Evolutionary conservation across 306 rosid genomes (phyloP).

Genomic region (Begonia masoniana): DNA sequence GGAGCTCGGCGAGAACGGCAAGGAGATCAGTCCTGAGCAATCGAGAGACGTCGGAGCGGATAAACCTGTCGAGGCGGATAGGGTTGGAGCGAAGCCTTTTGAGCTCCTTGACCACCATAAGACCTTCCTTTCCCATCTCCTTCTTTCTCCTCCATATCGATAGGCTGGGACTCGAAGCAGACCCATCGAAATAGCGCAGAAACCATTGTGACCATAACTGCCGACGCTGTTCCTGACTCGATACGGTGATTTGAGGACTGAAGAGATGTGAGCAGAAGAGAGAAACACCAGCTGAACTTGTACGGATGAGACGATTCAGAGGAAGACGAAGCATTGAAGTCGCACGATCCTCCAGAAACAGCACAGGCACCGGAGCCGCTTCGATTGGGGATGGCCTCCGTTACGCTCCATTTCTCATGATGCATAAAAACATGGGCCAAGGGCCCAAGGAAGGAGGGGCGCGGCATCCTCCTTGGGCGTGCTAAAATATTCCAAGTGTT

Average conservation of each 20-base stretch:
- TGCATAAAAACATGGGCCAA: no score
- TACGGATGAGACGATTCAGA: conserved; percentile 3
- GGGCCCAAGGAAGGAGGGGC: no score
- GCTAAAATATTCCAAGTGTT: no score
- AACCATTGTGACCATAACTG: background rate
- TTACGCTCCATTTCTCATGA: no score
- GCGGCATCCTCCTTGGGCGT: no score
- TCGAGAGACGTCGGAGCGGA: conserved; percentile 61
- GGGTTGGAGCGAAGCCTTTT: conserved; percentile 46
- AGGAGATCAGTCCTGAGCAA: conserved; percentile 82
- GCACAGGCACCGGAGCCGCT: no score
- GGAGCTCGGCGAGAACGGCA: conserved; percentile 61
- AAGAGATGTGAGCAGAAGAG: background rate
- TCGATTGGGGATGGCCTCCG: no score
- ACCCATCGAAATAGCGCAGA: conserved; percentile 13
- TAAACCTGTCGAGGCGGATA: conserved; percentile 46
- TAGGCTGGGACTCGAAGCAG: conserved; percentile 71
- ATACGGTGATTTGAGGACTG: background rate
- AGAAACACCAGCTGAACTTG: background rate
- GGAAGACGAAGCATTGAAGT: conserved; percentile 9
- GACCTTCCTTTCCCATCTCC: conserved; percentile 88
- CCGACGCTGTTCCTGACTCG: background rate
- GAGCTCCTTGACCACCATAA: conserved; percentile 60
- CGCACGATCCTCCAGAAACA: no score
- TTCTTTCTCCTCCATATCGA: conserved; percentile 93